A percentile compares a stretch with the other conserved stretches of the same genome.
These are phyloP conservation scores for Apiospora pterosperma DNA, from an alignment of 2,329 filamentous ascomycete species.

Conservation along the genomic window DNA sequence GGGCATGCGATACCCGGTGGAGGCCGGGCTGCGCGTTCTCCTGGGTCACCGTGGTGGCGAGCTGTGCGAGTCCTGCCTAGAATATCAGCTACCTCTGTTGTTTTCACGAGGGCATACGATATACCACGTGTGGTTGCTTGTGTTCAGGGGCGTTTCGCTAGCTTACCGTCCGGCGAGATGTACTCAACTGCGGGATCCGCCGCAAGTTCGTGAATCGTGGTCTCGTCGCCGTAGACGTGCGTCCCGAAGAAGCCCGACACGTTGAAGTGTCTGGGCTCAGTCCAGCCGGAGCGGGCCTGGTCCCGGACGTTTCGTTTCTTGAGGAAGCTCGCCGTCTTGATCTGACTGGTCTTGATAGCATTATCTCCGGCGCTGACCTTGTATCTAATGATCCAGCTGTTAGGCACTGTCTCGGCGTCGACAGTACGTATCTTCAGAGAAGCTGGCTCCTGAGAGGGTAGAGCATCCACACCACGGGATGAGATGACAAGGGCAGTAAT, in stretches of 20 bases:
- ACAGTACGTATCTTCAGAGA: not conserved
- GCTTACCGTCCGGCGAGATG: not conserved
- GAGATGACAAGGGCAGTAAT: not conserved
- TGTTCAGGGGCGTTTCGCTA: no score
- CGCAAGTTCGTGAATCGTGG: not conserved
- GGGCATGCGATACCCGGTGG: not conserved
- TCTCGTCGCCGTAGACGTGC: not conserved
- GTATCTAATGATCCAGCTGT: not conserved
- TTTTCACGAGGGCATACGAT: not conserved
- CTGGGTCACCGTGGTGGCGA: not conserved
- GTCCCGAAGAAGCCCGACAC: not conserved
- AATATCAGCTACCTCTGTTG: not conserved
- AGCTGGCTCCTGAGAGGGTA: not conserved
- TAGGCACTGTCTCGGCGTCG: not conserved
- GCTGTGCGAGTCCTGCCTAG: not conserved
- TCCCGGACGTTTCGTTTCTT: not conserved
- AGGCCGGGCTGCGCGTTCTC: not conserved
- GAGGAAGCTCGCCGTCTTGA: not conserved
- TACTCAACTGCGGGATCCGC: not conserved
- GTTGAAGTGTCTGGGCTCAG: not conserved
- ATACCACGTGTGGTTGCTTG: no score
- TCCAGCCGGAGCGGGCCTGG: not conserved
- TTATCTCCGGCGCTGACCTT: not conserved
- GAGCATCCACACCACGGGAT: not conserved
- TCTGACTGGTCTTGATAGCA: not conserved